Evolutionary conservation across 1,139 yeast species (phyloP), one percentile per base, ranked within the genome.

Genomic region (Meyerozyma smithsonii): DNA sequence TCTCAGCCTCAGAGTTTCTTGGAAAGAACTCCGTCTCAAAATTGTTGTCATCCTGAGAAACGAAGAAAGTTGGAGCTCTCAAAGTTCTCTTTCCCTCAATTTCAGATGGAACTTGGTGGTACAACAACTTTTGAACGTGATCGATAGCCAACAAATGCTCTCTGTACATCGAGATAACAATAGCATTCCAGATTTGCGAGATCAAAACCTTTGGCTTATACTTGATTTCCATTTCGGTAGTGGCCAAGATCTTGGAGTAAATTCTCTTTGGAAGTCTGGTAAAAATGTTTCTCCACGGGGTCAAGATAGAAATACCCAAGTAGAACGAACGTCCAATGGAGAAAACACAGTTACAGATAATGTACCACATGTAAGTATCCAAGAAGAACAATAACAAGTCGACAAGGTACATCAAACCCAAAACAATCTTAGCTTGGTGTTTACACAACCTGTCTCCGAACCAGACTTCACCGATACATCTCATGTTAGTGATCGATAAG

Each of bases 281-380:
- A 74, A 90, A 92, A 57, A 92, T 90, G 64, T 92, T 92, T 81
- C 97, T 85, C 98, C 98, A 92, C 46, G 98, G 98, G 41, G 98
- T 92, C 75, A 90, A 83, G 51, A 92, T 90, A 39, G 97, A 92
- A 57, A 92, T 89, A 84, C 98, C 98, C 66, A 92, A 77, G 75
- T 90, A 92, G 78, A 92, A 92, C 20, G 97, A 92, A 63, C 96
- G 87, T 55, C 96, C 97, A 58, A 92, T 89, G 46, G 97, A 90
- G 78, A 87, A 89, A 54, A 88, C 78, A 66, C 96, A 85, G 79
- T 90, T 92, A 65, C 87, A 83, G 54, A 92, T 75, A 75, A 92
- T 90, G 77, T 90, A 92, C 97, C 98, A 92, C 84, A 92, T 79
- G 66, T 88, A 92, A 51, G 97, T 88, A 84, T 92, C 98, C 76